Evolutionary conservation across 352 stramenopile species (phyloP), one percentile per base, ranked within the genome.

Genomic region (Phytopythium sindhum): DNA sequence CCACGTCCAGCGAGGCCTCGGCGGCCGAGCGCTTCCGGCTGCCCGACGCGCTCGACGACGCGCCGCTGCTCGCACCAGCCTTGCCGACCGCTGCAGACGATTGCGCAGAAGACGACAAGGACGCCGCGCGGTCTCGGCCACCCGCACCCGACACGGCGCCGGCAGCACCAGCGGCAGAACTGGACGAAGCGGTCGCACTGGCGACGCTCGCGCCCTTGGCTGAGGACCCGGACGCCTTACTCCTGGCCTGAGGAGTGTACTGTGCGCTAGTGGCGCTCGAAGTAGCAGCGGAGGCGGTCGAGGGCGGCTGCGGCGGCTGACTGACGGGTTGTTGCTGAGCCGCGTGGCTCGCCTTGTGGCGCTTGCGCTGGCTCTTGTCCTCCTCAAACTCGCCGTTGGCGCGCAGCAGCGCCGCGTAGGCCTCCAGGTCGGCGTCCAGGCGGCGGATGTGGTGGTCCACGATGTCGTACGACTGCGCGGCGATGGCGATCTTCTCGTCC

Each of bases 401-500:
- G 63, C 88, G 89, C 28, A 95, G 67, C 28, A 93, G 65, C 51
- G 78, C 58, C 14, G 78, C 75, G 60, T 93, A 95, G 33, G 72
- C 87, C 52, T 91, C 86, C 8, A 95, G 62, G 51, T 93, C 86
- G 55, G 88, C 71, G 59, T 93, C 86, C 28, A 95, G 57, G 11
- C 86, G 84, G 8, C 84, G 81, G 63, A 95, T 95, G 54, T 95
- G 86, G 68, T 93, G 86, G 64, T 95, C 86, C 28, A 95, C 82
- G 59, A 95, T 78, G 70, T 93, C 86, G 69, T 95, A 95, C 44
- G 77, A 90, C 67, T 95, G 86, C 57, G 81, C 83, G 21, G 86
- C 86, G 63, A 95, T 95, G 50, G 86, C 86, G 55, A 93, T 87
- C 63, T 95, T 95, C 74, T 95, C 86, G 68, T 95, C 86, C 57